phyloP scores from a whole-genome alignment of 306 rosid species.

The Prunus fruticosa region DNA sequence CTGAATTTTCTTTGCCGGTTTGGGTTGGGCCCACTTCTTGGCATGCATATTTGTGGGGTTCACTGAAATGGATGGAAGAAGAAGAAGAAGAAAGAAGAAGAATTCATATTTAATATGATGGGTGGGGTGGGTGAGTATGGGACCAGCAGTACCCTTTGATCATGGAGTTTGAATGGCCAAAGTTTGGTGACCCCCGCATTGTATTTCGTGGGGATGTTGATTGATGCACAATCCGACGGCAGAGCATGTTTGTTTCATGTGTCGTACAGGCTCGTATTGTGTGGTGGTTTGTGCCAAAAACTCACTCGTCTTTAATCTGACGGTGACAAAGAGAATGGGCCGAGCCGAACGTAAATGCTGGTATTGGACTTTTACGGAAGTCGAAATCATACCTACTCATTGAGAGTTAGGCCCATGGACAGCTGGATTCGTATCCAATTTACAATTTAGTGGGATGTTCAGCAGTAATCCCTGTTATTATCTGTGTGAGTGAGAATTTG shows the following conservation, averaged over 20 bases:
- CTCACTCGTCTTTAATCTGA: not conserved
- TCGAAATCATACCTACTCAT: not conserved
- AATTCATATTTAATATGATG: constrained; percentile 7
- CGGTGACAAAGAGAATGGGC: constrained; percentile 15
- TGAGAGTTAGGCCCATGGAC: constrained; percentile 37
- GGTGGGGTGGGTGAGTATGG: constrained; percentile 32
- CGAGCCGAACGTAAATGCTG: constrained; percentile 9
- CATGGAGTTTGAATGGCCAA: constrained; percentile 45
- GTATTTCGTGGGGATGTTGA: constrained; percentile 18
- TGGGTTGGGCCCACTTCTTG: constrained; percentile 42
- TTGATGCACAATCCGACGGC: constrained; percentile 29
- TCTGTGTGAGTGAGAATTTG: constrained; percentile 2
- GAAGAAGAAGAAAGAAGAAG: not conserved
- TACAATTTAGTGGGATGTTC: too few species aligned
- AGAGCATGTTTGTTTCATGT: constrained; percentile 11
- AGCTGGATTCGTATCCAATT: constrained; percentile 26
- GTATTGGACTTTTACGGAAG: not conserved
- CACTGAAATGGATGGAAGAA: not conserved
- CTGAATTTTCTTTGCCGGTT: constrained; percentile 20
- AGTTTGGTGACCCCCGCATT: constrained; percentile 25
- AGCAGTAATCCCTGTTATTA: not conserved
- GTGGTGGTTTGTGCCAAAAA: constrained; percentile 12
- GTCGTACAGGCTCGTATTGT: not conserved
- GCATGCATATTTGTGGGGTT: constrained; percentile 42
- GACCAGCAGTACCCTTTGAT: constrained; percentile 35